These are phyloP conservation scores for Dissophora globulifera DNA, from an alignment of 192 early-diverging fungal species.

Conservation along the genomic window DNA sequence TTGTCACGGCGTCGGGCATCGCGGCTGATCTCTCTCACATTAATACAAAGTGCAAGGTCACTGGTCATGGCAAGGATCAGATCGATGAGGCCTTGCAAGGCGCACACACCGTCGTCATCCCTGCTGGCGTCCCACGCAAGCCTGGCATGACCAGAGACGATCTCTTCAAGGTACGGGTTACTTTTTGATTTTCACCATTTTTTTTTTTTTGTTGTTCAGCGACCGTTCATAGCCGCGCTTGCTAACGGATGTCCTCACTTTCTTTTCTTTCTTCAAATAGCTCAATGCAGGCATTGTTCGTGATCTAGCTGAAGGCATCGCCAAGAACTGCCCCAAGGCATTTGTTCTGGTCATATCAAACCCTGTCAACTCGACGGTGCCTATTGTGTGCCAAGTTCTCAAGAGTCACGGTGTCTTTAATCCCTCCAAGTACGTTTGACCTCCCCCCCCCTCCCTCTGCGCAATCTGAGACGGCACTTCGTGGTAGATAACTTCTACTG, in stretches of 20 bases:
- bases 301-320: constrained; percentile 81
- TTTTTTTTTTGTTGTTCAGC: neutral
- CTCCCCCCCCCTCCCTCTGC: neutral
- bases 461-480: too few species aligned
- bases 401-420: constrained; percentile 90
- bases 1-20: constrained; percentile 96
- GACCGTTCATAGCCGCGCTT: neutral
- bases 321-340: constrained; percentile 81
- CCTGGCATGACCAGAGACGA: constrained; percentile 99
- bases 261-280: constrained; percentile 41
- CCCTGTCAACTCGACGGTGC: constrained; percentile 97
- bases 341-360: constrained; percentile 91
- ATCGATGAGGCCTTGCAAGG: constrained; percentile 80
- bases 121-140: constrained; percentile 98
- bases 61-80: constrained; percentile 80
- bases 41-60: constrained; percentile 84
- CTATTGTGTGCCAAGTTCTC: constrained; percentile 91
- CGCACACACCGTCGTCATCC: constrained; percentile 92
- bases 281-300: constrained; percentile 96
- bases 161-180: constrained; percentile 79
- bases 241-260: too few species aligned
- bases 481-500: too few species aligned
- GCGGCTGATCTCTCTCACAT: constrained; percentile 97
- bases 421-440: constrained; percentile 63
- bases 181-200: neutral